Base-by-base conservation (phyloP, 2,329 filamentous ascomycete genomes). In the Fusarium setosum region DNA sequence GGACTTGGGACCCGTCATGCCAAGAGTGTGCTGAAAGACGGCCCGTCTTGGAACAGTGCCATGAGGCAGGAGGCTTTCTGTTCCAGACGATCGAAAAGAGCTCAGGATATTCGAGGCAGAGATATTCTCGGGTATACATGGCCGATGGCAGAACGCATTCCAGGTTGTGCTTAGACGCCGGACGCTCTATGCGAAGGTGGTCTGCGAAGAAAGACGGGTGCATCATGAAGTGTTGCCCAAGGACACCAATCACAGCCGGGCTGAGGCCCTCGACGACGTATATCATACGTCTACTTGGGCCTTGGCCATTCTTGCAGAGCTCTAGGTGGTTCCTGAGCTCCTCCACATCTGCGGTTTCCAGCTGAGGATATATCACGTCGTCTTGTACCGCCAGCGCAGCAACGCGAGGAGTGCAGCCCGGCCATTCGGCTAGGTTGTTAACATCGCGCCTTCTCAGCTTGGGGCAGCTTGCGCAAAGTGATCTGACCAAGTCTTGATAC, bases 131-230 rank as follows among this genome's bases (percentile, higher is more conserved):
- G 8, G 35, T 24, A 5, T n/a, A 41, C 6, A 47, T 21, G 6
- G 45, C 26, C 15, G 32, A 40, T 2, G 31, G 40, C 13, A 45
- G n/a, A n/a, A n/a, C 37, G 9, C 31, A 37, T n/a, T 37, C 51
- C 12, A 42, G 45, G 13, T 18, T n/a, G 7, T 47, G 32, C 1
- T 11, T 20, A n/a, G 6, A 17, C 24, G 9, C 15, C 34, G 13
- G 51, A 35, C n/a, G 37, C 31, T 13, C n/a, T 37, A 21, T 3
- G 35, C 40, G 15, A 47, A 45, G 40, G 11, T 47, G 26, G 40
- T 55, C 32, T 23, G 37, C 21, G n/a, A 55, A 54, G 10, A 45
- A 40, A 3, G 51, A 55, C 4, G 51, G 51, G 10, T 55, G 51
- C 51, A 55, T 55, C 21, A 17, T 38, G 15, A 55, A 55, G 17